Evolutionary conservation across 2,329 filamentous ascomycete species (phyloP), one percentile per base, ranked within the genome.

Genomic region (Talaromyces sp.): DNA sequence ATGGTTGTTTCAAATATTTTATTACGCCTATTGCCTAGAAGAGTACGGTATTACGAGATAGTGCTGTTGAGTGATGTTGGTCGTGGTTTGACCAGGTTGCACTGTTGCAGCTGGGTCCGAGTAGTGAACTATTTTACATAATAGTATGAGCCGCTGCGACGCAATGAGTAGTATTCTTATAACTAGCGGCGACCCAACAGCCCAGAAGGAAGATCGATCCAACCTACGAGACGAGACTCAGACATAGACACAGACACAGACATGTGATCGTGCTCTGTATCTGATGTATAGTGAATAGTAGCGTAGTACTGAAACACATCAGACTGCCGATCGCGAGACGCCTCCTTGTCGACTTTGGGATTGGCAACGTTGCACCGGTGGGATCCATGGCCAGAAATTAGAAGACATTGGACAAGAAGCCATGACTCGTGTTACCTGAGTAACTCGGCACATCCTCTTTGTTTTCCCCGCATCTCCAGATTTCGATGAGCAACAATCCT

Each of bases 331-430:
- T 46, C 43, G 25, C 15, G 43, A 46, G 25, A 46, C 25, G 25
- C 31, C 21, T 13, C 28, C 45, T 35, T 33, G 28, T n/a, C 45
- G 13, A 13, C 5, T 21, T 10, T 22, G 6, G 28, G 28, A n/a
- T 25, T 54, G 43, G 52, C 28, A 37, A 54, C 31, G 52, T 54
- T 54, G 52, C 52, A 54, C 43, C 51, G 35, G 51, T 17, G 19
- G 37, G 37, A 53, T 17, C 28, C n/a, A 33, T 33, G n/a, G 45
- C 28, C 28, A 21, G 39, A 22, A 8, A 1, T 5, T 22, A 25
- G 39, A 21, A 43, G 40, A 45, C 7, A 22, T 21, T 22, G 17
- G 43, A 33, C 31, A 13, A 13, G 9, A 9, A 8, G 10, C 7
- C 45, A 48, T 48, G 45, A 48, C 45, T 48, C 45, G 45, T 15